phyloP scores from a whole-genome alignment of 2,329 filamentous ascomycete species.

The Pezicula neosporulosa region DNA sequence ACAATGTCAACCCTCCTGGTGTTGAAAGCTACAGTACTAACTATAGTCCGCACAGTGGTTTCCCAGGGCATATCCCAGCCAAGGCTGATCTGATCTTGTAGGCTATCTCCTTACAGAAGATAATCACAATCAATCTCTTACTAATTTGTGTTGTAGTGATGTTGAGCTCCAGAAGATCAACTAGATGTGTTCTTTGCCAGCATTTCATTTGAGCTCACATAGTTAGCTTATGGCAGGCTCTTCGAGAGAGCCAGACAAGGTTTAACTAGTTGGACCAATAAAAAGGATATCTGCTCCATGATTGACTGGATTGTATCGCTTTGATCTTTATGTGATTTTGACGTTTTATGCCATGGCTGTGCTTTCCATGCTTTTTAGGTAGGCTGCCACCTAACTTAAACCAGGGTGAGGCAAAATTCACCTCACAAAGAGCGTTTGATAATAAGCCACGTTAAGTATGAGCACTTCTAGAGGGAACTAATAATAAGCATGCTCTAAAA shows the following conservation, averaged over 20 bases:
- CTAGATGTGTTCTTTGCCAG: slow-evolving; percentile 22
- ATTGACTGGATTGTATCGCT: too few relatives aligned
- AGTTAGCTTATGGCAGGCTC: slow-evolving; percentile 6
- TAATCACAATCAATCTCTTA: not conserved
- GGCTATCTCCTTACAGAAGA: slow-evolving; percentile 36
- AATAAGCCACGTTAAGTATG: not conserved
- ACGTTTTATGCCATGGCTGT: too few relatives aligned
- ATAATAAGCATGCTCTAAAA: not conserved
- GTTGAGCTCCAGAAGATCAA: slow-evolving; percentile 66
- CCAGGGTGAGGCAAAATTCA: too few relatives aligned
- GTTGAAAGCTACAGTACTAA: slow-evolving; percentile 12
- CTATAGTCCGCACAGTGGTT: slow-evolving; percentile 54
- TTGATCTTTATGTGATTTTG: too few relatives aligned
- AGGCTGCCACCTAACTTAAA: too few relatives aligned
- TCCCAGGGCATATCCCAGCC: slow-evolving; percentile 72
- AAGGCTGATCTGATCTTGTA: slow-evolving; percentile 81
- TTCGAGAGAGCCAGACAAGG: too few relatives aligned
- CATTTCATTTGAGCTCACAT: not conserved
- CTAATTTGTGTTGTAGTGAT: slow-evolving; percentile 45
- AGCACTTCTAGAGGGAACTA: too few relatives aligned
- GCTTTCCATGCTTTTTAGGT: too few relatives aligned
- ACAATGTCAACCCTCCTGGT: too few relatives aligned
- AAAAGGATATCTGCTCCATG: too few relatives aligned
- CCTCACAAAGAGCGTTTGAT: too few relatives aligned
- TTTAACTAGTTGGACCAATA: too few relatives aligned